Evolutionary conservation across 768 basidiomycete species (phyloP).

Genomic region (Tephrocybe sp.): DNA sequence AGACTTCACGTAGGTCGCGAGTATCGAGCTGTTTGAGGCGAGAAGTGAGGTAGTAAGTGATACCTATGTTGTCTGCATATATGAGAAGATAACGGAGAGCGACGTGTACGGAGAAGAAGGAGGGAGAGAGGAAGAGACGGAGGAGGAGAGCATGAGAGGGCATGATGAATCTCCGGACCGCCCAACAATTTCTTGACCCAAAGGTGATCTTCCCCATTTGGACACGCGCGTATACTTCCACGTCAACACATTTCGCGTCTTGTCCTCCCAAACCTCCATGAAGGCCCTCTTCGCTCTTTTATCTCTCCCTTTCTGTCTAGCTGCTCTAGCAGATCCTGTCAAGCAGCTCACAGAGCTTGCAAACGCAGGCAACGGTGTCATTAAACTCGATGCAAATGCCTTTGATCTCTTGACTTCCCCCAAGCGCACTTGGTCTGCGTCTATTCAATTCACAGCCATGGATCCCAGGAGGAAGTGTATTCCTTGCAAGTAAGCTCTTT

Average conservation of each 20-base stretch:
- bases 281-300: conserved; percentile 26
- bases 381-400: conserved; percentile 70
- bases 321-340: conserved; percentile 31
- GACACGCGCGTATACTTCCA: conserved; percentile 18
- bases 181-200: conserved; percentile 10
- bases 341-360: conserved; percentile 70
- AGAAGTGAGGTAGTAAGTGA: conserved; percentile 85
- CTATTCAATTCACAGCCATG: conserved; percentile 87
- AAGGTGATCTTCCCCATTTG: conserved; percentile 19
- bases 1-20: conserved; percentile 76
- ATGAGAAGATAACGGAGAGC: conserved; percentile 83
- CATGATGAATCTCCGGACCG: conserved; percentile 25
- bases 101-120: conserved; percentile 92
- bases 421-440: conserved; percentile 83
- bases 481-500: conserved; percentile 81
- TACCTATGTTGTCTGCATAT: conserved; percentile 86
- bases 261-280: conserved; percentile 14
- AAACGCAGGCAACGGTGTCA: conserved; percentile 69
- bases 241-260: conserved; percentile 24
- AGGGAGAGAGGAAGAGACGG: conserved; percentile 87
- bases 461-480: conserved; percentile 75
- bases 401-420: conserved; percentile 78
- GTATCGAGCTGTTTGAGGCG: conserved; percentile 67
- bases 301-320: conserved; percentile 29
- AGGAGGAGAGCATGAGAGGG: conserved; percentile 84